Evolutionary conservation across 345 rosid species (phyloP).

Genomic region (Hevea brasiliensis): DNA sequence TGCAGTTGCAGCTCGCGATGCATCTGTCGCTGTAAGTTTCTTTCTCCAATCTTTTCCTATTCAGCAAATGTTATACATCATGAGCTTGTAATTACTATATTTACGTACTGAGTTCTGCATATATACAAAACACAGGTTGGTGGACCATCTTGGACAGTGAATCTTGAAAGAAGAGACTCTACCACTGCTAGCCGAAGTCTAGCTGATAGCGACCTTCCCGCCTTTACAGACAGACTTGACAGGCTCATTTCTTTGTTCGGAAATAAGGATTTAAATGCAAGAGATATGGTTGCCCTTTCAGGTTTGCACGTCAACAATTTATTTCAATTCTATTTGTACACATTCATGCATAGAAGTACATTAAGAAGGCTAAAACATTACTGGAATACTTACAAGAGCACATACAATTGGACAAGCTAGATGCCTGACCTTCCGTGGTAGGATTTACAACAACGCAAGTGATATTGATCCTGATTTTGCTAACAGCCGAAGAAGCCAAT

Average conservation of each 20-base stretch:
- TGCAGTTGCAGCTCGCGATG: slow-evolving; percentile 15
- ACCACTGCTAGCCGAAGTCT: neutral
- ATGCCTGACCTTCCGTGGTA: slow-evolving; percentile 1
- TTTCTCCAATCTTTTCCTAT: neutral
- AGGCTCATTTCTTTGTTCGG: neutral
- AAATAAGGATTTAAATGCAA: neutral
- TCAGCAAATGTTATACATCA: too few relatives aligned
- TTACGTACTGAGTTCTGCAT: too few relatives aligned
- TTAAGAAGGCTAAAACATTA: neutral
- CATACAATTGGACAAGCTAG: slow-evolving; percentile 17
- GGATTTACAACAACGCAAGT: slow-evolving; percentile 5
- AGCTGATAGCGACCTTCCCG: slow-evolving; percentile 15
- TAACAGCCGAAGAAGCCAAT: neutral
- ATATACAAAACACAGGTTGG: neutral
- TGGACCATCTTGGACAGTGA: slow-evolving; percentile 15
- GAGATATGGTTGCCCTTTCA: slow-evolving; percentile 19
- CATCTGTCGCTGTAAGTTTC: slow-evolving; percentile 10
- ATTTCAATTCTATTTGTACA: too few relatives aligned
- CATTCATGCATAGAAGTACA: too few relatives aligned
- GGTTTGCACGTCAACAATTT: neutral
- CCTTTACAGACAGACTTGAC: neutral
- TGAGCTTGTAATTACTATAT: too few relatives aligned
- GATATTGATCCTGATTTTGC: slow-evolving; percentile 12
- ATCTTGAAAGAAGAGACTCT: slow-evolving; percentile 18
- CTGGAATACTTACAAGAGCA: neutral